phyloP scores from a whole-genome alignment of 805 yeast species.

The Wickerhamiella bombiphila region DNA sequence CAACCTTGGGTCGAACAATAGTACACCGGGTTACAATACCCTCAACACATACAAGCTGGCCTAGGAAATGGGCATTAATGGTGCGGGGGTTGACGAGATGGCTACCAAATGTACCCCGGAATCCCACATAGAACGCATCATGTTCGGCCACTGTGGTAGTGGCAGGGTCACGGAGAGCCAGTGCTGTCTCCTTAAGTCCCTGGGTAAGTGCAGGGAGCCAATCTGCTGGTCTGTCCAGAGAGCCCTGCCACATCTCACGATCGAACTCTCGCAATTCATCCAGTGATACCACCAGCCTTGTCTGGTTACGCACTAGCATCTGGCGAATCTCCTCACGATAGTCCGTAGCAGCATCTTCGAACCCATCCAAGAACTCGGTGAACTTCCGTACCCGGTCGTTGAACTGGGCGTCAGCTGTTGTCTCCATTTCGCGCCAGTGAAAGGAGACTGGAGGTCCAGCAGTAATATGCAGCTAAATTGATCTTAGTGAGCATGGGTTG shows the following conservation, averaged over 20 bases:
- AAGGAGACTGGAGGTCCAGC: too few relatives aligned
- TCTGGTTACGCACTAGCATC: slow-evolving; percentile 53
- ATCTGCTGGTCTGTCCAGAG: slow-evolving; percentile 65
- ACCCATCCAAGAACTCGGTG: slow-evolving; percentile 66
- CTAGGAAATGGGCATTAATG: slow-evolving; percentile 58
- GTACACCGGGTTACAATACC: slow-evolving; percentile 94
- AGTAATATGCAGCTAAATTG: too few relatives aligned
- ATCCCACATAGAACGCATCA: slow-evolving; percentile 58
- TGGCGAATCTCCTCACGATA: slow-evolving; percentile 57
- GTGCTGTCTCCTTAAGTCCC: slow-evolving; percentile 68
- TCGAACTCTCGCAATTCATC: slow-evolving; percentile 85
- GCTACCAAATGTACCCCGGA: slow-evolving; percentile 83
- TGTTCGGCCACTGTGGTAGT: slow-evolving; percentile 40
- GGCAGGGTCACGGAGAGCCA: slow-evolving; percentile 51
- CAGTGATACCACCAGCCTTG: slow-evolving; percentile 57
- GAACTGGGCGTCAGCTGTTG: slow-evolving; percentile 28
- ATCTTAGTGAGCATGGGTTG: too few relatives aligned
- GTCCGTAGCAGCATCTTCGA: slow-evolving; percentile 38
- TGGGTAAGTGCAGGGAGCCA: slow-evolving; percentile 78
- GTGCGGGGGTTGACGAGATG: slow-evolving; percentile 81
- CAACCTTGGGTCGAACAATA: slow-evolving; percentile 79
- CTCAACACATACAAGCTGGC: slow-evolving; percentile 74
- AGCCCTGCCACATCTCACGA: slow-evolving; percentile 59
- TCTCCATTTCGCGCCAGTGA: too few relatives aligned
- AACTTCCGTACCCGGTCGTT: slow-evolving; percentile 78